Evolutionary conservation across 768 basidiomycete genomes (phyloP).

Genomic region (Suillus spraguei): DNA sequence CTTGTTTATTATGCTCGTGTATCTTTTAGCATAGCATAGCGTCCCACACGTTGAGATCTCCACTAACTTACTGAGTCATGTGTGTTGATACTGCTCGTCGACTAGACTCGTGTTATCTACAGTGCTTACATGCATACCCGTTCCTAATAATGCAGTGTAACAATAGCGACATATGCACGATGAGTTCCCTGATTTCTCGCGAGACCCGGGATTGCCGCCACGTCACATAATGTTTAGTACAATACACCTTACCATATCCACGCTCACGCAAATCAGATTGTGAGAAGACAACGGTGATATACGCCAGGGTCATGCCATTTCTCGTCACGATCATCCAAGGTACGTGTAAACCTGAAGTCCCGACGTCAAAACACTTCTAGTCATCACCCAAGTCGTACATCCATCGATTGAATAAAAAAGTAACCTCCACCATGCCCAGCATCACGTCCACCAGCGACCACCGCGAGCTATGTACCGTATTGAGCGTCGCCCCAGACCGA

Average conservation of each 20-base stretch:
- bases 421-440: conserved; percentile 18
- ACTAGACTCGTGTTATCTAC: conserved; percentile 7
- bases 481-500: conserved; percentile 41
- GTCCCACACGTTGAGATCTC: background rate
- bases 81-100: conserved; percentile 7
- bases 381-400: conserved; percentile 10
- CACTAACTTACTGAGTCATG: conserved; percentile 13
- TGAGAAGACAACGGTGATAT: conserved; percentile 1
- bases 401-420: conserved; percentile 7
- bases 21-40: conserved; percentile 22
- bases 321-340: conserved; percentile 10
- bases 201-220: background rate
- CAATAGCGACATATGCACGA: background rate
- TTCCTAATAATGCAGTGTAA: background rate
- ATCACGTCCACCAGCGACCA: conserved; percentile 21
- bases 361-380: conserved; percentile 24
- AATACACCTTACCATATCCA: background rate
- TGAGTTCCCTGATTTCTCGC: background rate
- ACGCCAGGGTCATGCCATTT: conserved; percentile 13
- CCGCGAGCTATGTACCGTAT: conserved; percentile 21
- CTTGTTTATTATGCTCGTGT: conserved; percentile 27
- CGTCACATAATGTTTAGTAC: background rate
- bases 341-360: conserved; percentile 17
- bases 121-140: background rate
- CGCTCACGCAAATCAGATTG: background rate